Conservation (phyloP, 371 early-diverging fungal genomes). For the Amoeboaphelidium protococcarum region DNA sequence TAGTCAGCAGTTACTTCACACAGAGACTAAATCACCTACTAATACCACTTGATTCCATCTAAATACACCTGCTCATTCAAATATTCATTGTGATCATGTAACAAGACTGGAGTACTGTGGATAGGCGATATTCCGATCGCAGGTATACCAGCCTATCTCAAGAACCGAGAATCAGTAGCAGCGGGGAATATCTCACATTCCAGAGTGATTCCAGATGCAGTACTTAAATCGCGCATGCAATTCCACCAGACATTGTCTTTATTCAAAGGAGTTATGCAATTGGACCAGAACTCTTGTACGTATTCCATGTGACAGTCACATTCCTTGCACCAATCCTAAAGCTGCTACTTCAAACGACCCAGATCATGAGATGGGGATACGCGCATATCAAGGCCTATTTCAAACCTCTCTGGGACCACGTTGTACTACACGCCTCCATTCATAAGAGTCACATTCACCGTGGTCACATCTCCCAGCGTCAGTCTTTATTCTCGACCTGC, state of each 20-base stretch:
- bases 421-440: conserved; percentile 27
- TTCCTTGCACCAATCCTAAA: conserved; percentile 24
- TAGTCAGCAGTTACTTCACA: not conserved
- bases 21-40: conserved; percentile 16
- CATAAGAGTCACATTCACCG: conserved; percentile 34
- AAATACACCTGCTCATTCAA: conserved; percentile 33
- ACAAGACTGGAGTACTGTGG: conserved; percentile 32
- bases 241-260: conserved; percentile 31
- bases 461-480: conserved; percentile 44
- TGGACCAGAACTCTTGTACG: conserved; percentile 20
- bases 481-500: too few species aligned
- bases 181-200: conserved; percentile 45
- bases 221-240: conserved; percentile 17
- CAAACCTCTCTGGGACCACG: conserved; percentile 31
- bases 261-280: conserved; percentile 17
- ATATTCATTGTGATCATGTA: conserved; percentile 56
- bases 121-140: conserved; percentile 43
- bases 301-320: conserved; percentile 23
- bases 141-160: conserved; percentile 35
- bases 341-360: conserved; percentile 16
- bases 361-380: conserved; percentile 32
- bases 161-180: conserved; percentile 39
- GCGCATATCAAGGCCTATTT: conserved; percentile 36
- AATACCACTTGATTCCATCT: conserved; percentile 37
- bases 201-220: conserved; percentile 12